A percentile compares a stretch with the other conserved stretches of the same genome.
Conservation (phyloP, 192 early-diverging fungal genomes). For the Umbelopsis sp. region DNA sequence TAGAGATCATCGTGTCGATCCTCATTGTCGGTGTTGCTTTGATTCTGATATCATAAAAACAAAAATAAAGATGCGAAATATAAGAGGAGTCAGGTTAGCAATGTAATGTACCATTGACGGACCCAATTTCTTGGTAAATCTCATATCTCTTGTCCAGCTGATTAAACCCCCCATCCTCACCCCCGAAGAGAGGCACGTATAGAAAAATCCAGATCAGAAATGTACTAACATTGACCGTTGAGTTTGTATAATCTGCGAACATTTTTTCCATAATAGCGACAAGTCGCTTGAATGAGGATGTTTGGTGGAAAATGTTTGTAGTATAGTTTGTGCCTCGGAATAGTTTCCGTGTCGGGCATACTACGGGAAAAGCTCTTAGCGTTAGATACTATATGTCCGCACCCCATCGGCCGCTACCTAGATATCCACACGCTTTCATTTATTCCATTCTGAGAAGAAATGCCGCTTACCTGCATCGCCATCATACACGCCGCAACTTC, state of each 20-base stretch:
- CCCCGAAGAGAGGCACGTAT: no score
- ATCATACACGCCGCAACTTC: conserved; percentile 11
- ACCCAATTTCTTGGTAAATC: no score
- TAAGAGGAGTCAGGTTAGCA: no score
- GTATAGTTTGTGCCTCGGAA: conserved; percentile 11
- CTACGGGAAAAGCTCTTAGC: background rate
- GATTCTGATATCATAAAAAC: background rate
- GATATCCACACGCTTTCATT: no score
- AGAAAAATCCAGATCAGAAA: no score
- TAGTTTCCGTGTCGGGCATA: conserved; percentile 18
- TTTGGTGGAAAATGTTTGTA: background rate
- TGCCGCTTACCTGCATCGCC: conserved; percentile 4
- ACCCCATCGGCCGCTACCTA: no score
- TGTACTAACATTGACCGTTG: conserved; percentile 1
- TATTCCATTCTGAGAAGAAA: background rate
- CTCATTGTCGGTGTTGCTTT: conserved; percentile 3
- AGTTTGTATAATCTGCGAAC: background rate
- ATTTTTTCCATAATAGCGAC: conserved; percentile 10
- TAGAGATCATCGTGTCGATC: background rate
- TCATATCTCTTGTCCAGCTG: no score
- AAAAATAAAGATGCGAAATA: no score
- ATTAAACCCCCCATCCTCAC: no score
- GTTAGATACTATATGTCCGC: background rate
- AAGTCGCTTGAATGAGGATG: conserved; percentile 8
- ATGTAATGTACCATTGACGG: no score